Percentiles rank a stretch among this genome's conserved stretches.
Evolutionary conservation across 2,329 filamentous ascomycete genomes (phyloP).

Genomic region (Xylariaceae sp.): DNA sequence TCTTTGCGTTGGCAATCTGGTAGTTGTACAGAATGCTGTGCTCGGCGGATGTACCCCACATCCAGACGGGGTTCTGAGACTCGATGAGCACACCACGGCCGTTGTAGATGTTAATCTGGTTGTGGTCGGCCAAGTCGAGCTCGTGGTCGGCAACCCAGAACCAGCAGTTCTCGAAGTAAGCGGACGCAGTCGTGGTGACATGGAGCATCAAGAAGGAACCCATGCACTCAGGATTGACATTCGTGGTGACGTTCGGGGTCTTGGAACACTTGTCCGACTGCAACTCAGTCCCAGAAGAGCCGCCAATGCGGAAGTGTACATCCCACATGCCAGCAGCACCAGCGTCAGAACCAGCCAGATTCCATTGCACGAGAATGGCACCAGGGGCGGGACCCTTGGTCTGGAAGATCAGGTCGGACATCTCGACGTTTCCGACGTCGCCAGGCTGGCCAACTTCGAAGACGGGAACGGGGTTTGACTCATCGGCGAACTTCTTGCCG

Average conservation of each 20-base stretch:
- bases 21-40: constrained; percentile 73
- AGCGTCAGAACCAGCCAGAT: constrained; percentile 59
- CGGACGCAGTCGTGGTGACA: constrained; percentile 52
- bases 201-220: constrained; percentile 67
- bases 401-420: constrained; percentile 79
- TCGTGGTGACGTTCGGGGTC: constrained; percentile 56
- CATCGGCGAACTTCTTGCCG: constrained; percentile 64
- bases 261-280: constrained; percentile 75
- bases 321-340: constrained; percentile 85
- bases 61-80: constrained; percentile 68
- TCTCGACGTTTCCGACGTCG: constrained; percentile 74
- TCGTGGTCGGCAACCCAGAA: constrained; percentile 90
- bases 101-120: constrained; percentile 82
- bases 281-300: constrained; percentile 73
- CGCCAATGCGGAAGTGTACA: constrained; percentile 89
- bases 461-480: constrained; percentile 70
- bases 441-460: constrained; percentile 76
- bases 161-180: constrained; percentile 85
- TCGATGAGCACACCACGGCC: constrained; percentile 78
- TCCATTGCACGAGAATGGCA: constrained; percentile 89
- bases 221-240: constrained; percentile 59
- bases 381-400: constrained; percentile 78
- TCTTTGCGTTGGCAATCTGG: constrained; percentile 67
- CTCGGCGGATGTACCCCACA: constrained; percentile 68
- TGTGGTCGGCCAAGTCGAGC: constrained; percentile 64